phyloP scores from a whole-genome alignment of 2,329 filamentous ascomycete species.

The Westerdykella sp. region DNA sequence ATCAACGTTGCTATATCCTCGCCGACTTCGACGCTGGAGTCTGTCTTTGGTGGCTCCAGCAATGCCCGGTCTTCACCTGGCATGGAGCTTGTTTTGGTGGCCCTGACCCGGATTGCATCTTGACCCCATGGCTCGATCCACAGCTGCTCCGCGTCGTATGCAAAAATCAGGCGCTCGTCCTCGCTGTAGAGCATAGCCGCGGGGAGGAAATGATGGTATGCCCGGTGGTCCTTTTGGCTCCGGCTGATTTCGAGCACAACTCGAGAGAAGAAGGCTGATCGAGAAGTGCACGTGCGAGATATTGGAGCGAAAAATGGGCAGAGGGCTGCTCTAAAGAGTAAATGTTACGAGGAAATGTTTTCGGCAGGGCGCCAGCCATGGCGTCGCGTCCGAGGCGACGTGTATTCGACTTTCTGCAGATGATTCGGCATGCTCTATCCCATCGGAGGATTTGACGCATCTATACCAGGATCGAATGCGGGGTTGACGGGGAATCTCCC shows the following conservation, averaged over 20 bases:
- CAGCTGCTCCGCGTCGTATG: constrained; percentile 46
- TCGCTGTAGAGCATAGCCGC: constrained; percentile 37
- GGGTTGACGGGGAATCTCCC: too few relatives aligned
- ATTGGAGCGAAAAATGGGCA: background rate
- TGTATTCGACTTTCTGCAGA: too few relatives aligned
- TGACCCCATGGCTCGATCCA: constrained; percentile 47
- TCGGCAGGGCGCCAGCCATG: too few relatives aligned
- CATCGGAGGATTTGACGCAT: too few relatives aligned
- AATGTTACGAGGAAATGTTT: too few relatives aligned
- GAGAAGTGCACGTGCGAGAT: background rate
- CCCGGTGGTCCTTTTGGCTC: background rate
- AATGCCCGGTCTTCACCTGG: constrained; percentile 25
- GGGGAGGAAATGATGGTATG: background rate
- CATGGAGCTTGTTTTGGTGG: constrained; percentile 37
- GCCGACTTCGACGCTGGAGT: constrained; percentile 8
- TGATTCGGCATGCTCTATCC: too few relatives aligned
- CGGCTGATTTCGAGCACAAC: constrained; percentile 1
- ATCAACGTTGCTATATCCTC: constrained; percentile 37
- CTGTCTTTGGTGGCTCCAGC: constrained; percentile 2
- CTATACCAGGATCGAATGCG: too few relatives aligned
- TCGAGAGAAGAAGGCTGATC: background rate
- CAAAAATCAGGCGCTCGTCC: constrained; percentile 55
- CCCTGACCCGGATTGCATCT: constrained; percentile 45
- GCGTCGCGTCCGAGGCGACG: too few relatives aligned
- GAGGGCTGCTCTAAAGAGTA: background rate